Conservation (phyloP, 1,284 basidiomycete genomes). For the Gomphus bonarii region DNA sequence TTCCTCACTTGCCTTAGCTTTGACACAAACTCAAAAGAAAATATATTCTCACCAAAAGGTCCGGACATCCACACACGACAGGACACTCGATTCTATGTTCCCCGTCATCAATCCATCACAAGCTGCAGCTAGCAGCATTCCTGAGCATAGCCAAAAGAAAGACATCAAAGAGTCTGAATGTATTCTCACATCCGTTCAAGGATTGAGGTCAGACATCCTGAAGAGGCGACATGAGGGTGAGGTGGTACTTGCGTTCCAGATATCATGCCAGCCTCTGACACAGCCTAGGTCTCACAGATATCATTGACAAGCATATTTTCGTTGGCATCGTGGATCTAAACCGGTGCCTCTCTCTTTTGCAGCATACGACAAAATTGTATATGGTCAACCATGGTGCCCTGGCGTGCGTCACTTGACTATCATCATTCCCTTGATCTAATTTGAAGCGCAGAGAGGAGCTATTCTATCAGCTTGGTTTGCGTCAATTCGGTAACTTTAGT, state of each 20-base stretch:
- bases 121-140: conserved; percentile 11
- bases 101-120: conserved; percentile 46
- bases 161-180: conserved; percentile 76
- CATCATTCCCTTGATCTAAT: background rate
- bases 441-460: conserved; percentile 68
- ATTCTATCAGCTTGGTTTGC: conserved; percentile 88
- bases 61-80: conserved; percentile 77
- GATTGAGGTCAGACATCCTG: conserved; percentile 50
- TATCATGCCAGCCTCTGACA: background rate
- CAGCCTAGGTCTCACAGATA: conserved; percentile 66
- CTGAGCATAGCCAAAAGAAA: conserved; percentile 23
- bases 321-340: conserved; percentile 85
- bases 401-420: conserved; percentile 41
- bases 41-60: conserved; percentile 82
- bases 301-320: conserved; percentile 82
- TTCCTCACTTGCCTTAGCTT: conserved; percentile 7
- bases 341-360: conserved; percentile 72
- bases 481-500: conserved; percentile 84
- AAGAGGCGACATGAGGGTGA: conserved; percentile 63
- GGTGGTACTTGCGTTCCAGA: conserved; percentile 15
- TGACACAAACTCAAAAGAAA: conserved; percentile 32
- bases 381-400: conserved; percentile 79
- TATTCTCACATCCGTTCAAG: conserved; percentile 68
- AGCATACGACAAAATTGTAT: conserved; percentile 84
- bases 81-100: conserved; percentile 93